A percentile compares a stretch with the other conserved stretches of the same genome.
These are phyloP conservation scores for Neltuma alba DNA, from an alignment of 306 rosid species.

Conservation along the genomic window DNA sequence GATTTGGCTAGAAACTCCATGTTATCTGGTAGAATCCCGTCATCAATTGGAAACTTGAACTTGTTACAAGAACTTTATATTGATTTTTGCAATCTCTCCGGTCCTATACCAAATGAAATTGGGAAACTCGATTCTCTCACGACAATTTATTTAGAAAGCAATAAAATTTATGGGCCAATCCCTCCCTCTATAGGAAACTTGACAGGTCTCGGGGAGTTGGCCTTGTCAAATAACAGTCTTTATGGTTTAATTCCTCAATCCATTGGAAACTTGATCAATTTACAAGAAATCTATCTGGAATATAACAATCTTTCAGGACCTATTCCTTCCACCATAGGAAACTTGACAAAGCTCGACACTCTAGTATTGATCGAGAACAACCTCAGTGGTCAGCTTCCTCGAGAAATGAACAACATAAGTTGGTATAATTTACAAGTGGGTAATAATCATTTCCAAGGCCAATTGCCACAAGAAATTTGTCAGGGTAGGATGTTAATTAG, in stretches of 20 bases:
- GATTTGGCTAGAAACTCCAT: not conserved
- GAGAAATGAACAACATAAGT: slow-evolving; percentile 4
- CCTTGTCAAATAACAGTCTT: not conserved
- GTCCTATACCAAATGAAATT: not conserved
- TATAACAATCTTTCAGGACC: not conserved
- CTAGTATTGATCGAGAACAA: not conserved
- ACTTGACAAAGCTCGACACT: not conserved
- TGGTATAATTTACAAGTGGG: not conserved
- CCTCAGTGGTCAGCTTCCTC: slow-evolving; percentile 13
- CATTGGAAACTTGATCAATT: not conserved
- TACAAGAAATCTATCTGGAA: not conserved
- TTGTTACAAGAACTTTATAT: not conserved
- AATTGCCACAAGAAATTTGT: slow-evolving; percentile 31
- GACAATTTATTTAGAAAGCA: fast-evolving
- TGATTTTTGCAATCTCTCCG: not conserved
- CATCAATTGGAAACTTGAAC: slow-evolving; percentile 13
- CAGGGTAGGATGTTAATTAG: not conserved
- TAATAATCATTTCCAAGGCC: slow-evolving; percentile 22
- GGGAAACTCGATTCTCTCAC: not conserved
- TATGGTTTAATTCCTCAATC: not conserved
- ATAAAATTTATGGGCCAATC: not conserved
- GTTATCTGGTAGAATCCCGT: not conserved
- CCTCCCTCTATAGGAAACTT: not conserved
- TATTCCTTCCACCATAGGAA: slow-evolving; percentile 7
- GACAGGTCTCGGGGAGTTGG: not conserved